Conservation (phyloP, 176 grass and related monocot genomes). For the Poa annua region DNA sequence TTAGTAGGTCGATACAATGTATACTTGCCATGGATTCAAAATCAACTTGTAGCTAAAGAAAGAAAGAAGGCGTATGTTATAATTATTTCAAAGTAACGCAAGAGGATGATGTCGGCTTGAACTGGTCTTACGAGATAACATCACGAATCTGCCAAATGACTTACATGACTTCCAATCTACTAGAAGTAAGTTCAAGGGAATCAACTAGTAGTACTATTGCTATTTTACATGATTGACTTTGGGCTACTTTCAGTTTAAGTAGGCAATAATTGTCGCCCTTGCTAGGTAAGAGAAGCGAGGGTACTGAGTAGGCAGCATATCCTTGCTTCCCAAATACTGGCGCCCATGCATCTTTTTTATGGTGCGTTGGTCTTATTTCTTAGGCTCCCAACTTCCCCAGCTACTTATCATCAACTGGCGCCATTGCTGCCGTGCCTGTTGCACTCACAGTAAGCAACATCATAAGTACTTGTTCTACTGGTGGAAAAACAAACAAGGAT, state of each 20-base stretch:
- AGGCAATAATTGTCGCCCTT: background rate
- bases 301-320: background rate
- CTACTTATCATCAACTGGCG: background rate
- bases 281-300: background rate
- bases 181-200: background rate
- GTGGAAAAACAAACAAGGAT: background rate
- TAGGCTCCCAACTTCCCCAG: background rate
- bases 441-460: background rate
- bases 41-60: too few species aligned
- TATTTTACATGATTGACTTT: background rate
- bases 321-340: background rate
- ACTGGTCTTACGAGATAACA: background rate
- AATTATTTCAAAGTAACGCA: too few species aligned
- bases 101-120: too few species aligned
- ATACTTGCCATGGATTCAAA: too few species aligned
- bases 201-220: background rate
- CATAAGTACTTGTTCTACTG: background rate
- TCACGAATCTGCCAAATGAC: background rate
- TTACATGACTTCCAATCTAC: background rate
- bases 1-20: too few species aligned
- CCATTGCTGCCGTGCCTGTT: background rate
- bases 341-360: background rate
- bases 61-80: too few species aligned
- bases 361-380: background rate
- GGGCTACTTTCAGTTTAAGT: background rate